Evolutionary conservation across 1,284 basidiomycete genomes (phyloP).

Genomic region (Apiotrichum gracile): DNA sequence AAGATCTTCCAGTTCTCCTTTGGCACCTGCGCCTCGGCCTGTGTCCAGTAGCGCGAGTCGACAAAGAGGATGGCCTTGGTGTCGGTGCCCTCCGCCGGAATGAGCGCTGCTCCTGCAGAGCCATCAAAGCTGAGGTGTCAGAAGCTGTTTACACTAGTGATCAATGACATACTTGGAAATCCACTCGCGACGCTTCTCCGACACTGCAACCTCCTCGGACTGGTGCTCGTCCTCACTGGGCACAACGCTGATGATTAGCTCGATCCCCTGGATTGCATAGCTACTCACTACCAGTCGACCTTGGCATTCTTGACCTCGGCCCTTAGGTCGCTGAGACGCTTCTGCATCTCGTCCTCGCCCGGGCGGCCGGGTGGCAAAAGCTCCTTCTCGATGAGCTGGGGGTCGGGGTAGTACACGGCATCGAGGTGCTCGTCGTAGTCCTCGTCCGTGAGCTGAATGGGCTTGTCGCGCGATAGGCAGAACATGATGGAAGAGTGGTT

Average conservation of each 20-base stretch:
- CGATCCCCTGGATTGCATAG: constrained; percentile 1
- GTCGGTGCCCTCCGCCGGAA: constrained; percentile 60
- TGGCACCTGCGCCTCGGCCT: constrained; percentile 72
- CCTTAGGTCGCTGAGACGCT: constrained; percentile 61
- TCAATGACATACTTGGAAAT: constrained; percentile 64
- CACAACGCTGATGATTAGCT: constrained; percentile 54
- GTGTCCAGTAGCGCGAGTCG: constrained; percentile 85
- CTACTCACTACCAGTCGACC: constrained; percentile 76
- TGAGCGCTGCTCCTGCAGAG: constrained; percentile 73
- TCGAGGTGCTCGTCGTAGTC: constrained; percentile 12
- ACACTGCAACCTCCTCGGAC: constrained; percentile 75
- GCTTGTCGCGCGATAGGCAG: constrained; percentile 13
- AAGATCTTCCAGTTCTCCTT: constrained; percentile 66
- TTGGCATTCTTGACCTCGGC: constrained; percentile 65
- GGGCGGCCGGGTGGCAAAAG: not conserved
- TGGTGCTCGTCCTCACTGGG: constrained; percentile 81
- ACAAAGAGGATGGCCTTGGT: constrained; percentile 56
- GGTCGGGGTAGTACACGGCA: constrained; percentile 3
- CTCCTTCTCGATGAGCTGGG: constrained; percentile 9
- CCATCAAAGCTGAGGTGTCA: constrained; percentile 63
- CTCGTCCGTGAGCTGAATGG: constrained; percentile 10
- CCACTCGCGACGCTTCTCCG: constrained; percentile 75
- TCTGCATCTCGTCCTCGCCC: constrained; percentile 28
- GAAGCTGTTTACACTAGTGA: not conserved
- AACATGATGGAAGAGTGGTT: constrained; percentile 6